Base-by-base conservation (phyloP, 306 rosid species). In the Vigna unguiculata region DNA sequence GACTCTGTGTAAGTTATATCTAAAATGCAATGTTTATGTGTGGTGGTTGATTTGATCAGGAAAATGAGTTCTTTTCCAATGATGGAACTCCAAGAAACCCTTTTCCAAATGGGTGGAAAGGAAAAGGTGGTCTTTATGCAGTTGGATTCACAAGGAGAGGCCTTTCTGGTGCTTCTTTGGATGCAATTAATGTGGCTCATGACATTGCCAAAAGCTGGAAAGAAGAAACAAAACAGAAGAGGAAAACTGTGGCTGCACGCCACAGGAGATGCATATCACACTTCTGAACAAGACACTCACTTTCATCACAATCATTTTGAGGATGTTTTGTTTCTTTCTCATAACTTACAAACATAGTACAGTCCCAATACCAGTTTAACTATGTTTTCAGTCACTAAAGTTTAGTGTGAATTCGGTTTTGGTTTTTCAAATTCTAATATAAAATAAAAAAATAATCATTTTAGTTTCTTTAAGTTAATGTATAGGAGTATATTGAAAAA, bases 121-220 rank as follows among this genome's bases (percentile, higher is more conserved):
- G 97, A 15, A 95, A 89, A 22, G 87, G 60, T 43, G 97, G 97
- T 22, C 88, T 95, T 0, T 95, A 92, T 71, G 97, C 97, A 3
- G 98, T 95, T 57, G 98, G 98, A 71, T 95, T 95, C 78, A 90
- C 98, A 71, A 87, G 91, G 79, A 95, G 84, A 83, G 97, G 98
- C 34, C 80, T 95, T 1, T 87, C 98, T 41, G 98, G 98, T 48
- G 96, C 98, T 13, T 88, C 96, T 48, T 79, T 88, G 60, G 98
- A 92, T 78, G 98, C 97, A 54, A 83, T 90, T 19, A 89, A 88
- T 77, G 98, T 95, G 6, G 87, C 97, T 47, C 92, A 88, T 32
- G 98, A 95, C 88, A 92, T 95, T 71, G 88, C 97, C 71, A 89
- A 80, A 61, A 86, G 86, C 63, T 90, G 97, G 98, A 95, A 88